A percentile compares a stretch with the other conserved stretches of the same genome.
These are phyloP conservation scores for Symbiodinium natans DNA, from an alignment of 73 alveolate species.

Conservation along the genomic window DNA sequence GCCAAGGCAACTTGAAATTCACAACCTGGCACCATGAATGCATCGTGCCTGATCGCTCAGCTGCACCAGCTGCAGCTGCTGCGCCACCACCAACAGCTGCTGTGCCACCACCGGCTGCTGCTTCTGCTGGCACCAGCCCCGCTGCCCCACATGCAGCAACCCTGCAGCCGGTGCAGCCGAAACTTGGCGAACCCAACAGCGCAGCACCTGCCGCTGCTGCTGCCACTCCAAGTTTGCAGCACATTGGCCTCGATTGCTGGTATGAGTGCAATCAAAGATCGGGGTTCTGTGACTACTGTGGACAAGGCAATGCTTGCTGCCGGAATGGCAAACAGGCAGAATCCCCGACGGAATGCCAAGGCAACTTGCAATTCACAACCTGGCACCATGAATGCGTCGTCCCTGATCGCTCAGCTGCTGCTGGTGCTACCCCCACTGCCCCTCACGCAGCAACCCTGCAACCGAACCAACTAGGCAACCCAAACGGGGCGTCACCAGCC, in stretches of 20 bases:
- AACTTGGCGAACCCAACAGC: not conserved
- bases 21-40: slow-evolving; percentile 87
- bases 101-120: slow-evolving; percentile 37
- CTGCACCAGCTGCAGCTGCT: slow-evolving; percentile 9
- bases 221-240: not conserved
- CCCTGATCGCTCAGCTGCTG: slow-evolving; percentile 43
- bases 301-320: slow-evolving; percentile 82
- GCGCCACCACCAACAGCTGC: slow-evolving; percentile 19
- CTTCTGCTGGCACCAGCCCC: slow-evolving; percentile 51
- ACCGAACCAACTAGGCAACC: too few relatives aligned
- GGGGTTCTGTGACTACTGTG: slow-evolving; percentile 65
- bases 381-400: slow-evolving; percentile 89
- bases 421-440: slow-evolving; percentile 10
- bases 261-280: slow-evolving; percentile 25
- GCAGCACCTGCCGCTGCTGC: not conserved
- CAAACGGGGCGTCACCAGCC: slow-evolving; percentile 6
- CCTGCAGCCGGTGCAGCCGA: not conserved
- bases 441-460: not conserved
- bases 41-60: slow-evolving; percentile 42
- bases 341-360: slow-evolving; percentile 52
- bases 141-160: not conserved
- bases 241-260: slow-evolving; percentile 72
- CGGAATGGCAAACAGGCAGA: slow-evolving; percentile 23
- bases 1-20: slow-evolving; percentile 47
- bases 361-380: slow-evolving; percentile 43